Evolutionary conservation across 164 flowering plant genomes (phyloP).

Genomic region (Vitis vinifera): ASM3070453v1 NC_081808.1:2873501-2874000

Average conservation of each 20-base stretch:
- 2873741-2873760: slow-evolving; percentile 28
- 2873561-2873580: slow-evolving; percentile 22
- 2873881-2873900: slow-evolving; percentile 63
- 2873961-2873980: slow-evolving; percentile 86
- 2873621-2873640: slow-evolving; percentile 46
- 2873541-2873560: slow-evolving; percentile 48
- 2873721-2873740: slow-evolving; percentile 41
- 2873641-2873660: slow-evolving; percentile 48
- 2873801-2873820: slow-evolving; percentile 94
- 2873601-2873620: slow-evolving; percentile 27
- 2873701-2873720: slow-evolving; percentile 60
- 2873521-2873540: slow-evolving; percentile 76
- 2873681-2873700: slow-evolving; percentile 86
- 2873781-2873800: slow-evolving; percentile 91
- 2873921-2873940: slow-evolving; percentile 69
- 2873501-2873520: slow-evolving; percentile 62
- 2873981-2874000: slow-evolving; percentile 83
- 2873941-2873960: slow-evolving; percentile 95
- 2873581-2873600: slow-evolving; percentile 21
- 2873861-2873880: slow-evolving; percentile 92
- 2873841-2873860: slow-evolving; percentile 88
- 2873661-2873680: slow-evolving; percentile 48
- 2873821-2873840: slow-evolving; percentile 82
- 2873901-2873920: slow-evolving; percentile 76
- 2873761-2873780: slow-evolving; percentile 43